These are phyloP conservation scores for Aphanomyces invadans DNA, from an alignment of 352 stramenopile species.

Conservation along the genomic window DNA sequence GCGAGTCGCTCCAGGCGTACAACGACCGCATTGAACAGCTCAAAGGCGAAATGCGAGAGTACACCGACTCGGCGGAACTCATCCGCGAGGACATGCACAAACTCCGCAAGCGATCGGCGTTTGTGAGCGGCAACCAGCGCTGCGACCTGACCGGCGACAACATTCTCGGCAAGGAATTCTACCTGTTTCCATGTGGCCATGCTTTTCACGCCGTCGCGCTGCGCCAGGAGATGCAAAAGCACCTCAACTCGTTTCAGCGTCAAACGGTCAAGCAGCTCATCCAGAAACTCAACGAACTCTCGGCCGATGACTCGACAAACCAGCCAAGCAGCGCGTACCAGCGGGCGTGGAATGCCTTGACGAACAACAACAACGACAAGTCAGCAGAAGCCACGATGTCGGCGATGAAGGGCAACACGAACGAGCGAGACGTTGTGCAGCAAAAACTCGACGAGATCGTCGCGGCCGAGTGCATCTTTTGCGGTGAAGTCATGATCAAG, in stretches of 20 bases:
- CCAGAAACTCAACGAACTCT: conserved; percentile 81
- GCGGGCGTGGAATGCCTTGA: conserved; percentile 35
- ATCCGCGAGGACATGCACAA: conserved; percentile 87
- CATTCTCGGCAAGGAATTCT: conserved; percentile 88
- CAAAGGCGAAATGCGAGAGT: conserved; percentile 91
- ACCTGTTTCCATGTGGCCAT: conserved; percentile 92
- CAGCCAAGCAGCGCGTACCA: conserved; percentile 69
- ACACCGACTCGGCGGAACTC: conserved; percentile 83
- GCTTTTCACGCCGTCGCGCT: conserved; percentile 89
- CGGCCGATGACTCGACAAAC: conserved; percentile 42
- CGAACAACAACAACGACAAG: conserved; percentile 38
- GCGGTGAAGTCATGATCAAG: conserved; percentile 93
- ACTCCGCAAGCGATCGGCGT: conserved; percentile 74
- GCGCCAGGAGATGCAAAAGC: conserved; percentile 82
- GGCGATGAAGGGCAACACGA: conserved; percentile 46
- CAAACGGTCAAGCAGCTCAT: conserved; percentile 87
- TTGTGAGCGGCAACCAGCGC: conserved; percentile 82
- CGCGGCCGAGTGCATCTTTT: conserved; percentile 91
- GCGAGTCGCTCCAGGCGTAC: conserved; percentile 85
- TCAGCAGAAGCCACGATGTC: conserved; percentile 28
- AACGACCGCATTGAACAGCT: conserved; percentile 88
- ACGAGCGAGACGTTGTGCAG: conserved; percentile 86
- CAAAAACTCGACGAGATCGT: conserved; percentile 92
- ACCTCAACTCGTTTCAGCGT: conserved; percentile 82
- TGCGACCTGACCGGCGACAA: conserved; percentile 86